Evolutionary conservation across 2,329 filamentous ascomycete genomes (phyloP), one percentile per base, ranked within the genome.

Genomic region (Ascomycota sp.): DNA sequence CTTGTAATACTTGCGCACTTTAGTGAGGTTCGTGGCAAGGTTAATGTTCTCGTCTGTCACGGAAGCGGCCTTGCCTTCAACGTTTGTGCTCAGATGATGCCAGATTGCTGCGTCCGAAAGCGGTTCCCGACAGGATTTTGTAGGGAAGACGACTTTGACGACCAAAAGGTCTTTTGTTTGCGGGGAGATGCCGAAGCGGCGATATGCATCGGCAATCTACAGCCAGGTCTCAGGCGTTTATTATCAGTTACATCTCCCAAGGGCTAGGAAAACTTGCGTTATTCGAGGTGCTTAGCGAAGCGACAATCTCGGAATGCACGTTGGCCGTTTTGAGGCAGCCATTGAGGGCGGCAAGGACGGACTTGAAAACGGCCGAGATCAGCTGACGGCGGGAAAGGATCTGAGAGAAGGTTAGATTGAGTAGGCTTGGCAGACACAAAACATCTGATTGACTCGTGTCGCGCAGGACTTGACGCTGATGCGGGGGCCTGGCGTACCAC

Each of bases 141-240:
- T 51, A 0, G 59, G 57, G 11, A 63, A 59, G 8, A 73, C 64
- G 17, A 95, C 62, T 48, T 94, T 95, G 43, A 94, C 62, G 6
- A 80, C 72, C 3, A 94, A 56, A n/a, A 98, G 53, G 40, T 74
- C 53, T 27, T 63, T 73, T 3, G 77, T 89, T 8, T 61, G 56
- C 9, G 80, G 69, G 1, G 67, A 60, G 33, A 95, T 73, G 28
- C 89, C 89, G 45, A 89, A 93, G 31, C 76, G 75, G 21, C 81
- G 75, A 53, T 95, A 95, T 1, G 83, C 75, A 41, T 94, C 85
- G 30, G 82, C 69, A 44, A 98, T 95, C 82, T 91, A 30, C 6
- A 21, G 30, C 9, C 15, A 17, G 8, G 22, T 23, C 8, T 23
- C 22, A 23, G 22, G 22, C 8, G 22, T 23, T 23, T 3, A 23